Percentiles rank a stretch among this genome's conserved stretches.
phyloP scores from a whole-genome alignment of 2,329 filamentous ascomycete species.

The Chrysoporthe puriensis region DNA sequence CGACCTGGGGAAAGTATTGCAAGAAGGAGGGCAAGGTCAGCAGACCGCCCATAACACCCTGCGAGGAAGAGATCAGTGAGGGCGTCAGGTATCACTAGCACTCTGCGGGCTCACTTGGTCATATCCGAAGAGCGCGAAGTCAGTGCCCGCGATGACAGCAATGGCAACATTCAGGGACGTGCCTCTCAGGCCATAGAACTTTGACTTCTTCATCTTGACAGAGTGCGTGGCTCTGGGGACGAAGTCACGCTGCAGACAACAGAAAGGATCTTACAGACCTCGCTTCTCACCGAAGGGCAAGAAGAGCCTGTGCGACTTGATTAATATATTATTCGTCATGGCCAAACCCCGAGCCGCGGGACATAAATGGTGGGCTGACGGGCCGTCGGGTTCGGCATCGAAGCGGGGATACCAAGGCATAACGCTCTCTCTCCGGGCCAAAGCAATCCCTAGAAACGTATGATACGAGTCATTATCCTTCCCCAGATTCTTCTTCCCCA shows the following conservation, averaged over 20 bases:
- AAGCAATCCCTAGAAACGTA: background rate
- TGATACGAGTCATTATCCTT: background rate
- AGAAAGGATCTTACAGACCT: background rate
- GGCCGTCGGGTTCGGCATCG: background rate
- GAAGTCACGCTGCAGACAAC: background rate
- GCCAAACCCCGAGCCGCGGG: background rate
- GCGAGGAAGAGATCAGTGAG: background rate
- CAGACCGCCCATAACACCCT: conserved; percentile 22
- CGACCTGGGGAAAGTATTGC: conserved; percentile 26
- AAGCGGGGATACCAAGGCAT: background rate
- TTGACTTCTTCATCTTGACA: conserved; percentile 23
- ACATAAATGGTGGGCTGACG: background rate
- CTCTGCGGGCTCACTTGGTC: conserved; percentile 24
- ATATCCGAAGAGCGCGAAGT: conserved; percentile 30
- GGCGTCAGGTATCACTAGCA: background rate
- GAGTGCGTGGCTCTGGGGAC: background rate
- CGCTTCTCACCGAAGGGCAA: background rate
- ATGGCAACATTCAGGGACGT: conserved; percentile 28
- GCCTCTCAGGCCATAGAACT: conserved; percentile 27
- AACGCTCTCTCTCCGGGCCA: background rate
- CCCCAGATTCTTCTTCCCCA: background rate
- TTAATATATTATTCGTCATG: background rate
- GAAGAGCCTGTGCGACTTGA: background rate
- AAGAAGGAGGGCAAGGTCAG: conserved; percentile 24
- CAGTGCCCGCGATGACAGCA: conserved; percentile 27